phyloP scores from a whole-genome alignment of 164 flowering plant species.

The Pachysandra terminalis region DNA sequence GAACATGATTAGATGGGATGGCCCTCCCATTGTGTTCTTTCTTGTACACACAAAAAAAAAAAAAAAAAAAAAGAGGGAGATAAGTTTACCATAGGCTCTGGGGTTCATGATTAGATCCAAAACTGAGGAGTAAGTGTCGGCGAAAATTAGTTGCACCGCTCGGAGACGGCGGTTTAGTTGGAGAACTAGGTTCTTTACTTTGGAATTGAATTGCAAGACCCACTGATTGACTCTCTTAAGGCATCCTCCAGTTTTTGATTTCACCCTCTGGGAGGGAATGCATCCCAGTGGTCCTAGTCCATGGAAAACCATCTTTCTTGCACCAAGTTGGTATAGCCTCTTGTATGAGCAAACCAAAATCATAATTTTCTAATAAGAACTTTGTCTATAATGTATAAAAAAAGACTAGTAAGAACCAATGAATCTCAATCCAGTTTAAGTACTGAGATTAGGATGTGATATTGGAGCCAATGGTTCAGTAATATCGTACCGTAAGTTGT shows the following conservation, averaged over 20 bases:
- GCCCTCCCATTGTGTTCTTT: no score
- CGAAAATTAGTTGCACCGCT: constrained; percentile 36
- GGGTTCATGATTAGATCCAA: constrained; percentile 59
- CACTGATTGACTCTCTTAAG: constrained; percentile 52
- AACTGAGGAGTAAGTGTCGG: constrained; percentile 56
- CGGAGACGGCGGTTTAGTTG: constrained; percentile 45
- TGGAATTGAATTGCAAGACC: constrained; percentile 53
- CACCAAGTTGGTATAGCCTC: constrained; percentile 63
- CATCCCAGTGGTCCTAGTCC: constrained; percentile 82
- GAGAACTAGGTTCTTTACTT: constrained; percentile 25
- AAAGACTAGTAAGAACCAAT: no score
- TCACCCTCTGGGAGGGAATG: constrained; percentile 83
- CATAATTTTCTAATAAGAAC: not conserved
- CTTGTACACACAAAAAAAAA: no score
- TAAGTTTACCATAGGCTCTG: constrained; percentile 37
- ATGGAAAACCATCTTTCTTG: constrained; percentile 55
- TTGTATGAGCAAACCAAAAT: constrained; percentile 12
- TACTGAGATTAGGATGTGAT: not conserved
- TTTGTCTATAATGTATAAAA: no score
- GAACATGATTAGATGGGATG: no score
- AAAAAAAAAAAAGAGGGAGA: not conserved
- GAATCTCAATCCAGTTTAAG: no score
- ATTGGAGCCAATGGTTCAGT: not conserved
- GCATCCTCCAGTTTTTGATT: constrained; percentile 61
- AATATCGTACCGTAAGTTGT: constrained; percentile 43